Conservation (phyloP, 371 early-diverging fungal species). For the Mortierella sp. region DNA sequence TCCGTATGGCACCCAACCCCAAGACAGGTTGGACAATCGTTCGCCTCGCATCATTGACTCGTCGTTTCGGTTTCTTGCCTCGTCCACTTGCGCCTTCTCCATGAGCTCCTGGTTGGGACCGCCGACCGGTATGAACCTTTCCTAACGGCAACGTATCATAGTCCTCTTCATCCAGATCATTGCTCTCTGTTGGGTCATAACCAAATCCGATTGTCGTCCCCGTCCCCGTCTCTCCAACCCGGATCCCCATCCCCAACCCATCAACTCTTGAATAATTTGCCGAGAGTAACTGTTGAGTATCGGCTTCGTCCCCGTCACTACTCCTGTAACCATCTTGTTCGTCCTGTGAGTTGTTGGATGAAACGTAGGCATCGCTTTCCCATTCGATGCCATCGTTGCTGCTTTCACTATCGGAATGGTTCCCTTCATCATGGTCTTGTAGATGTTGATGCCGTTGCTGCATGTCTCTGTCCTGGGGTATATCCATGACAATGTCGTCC, state of each 20-base stretch:
- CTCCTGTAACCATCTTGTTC: background rate
- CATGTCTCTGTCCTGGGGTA: too few species aligned
- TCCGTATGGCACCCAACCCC: background rate
- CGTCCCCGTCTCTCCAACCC: background rate
- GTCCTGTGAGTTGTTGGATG: background rate
- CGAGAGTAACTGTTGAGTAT: background rate
- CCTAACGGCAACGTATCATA: background rate
- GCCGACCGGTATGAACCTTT: background rate
- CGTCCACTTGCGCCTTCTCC: background rate
- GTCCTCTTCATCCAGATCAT: background rate
- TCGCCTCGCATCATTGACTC: background rate
- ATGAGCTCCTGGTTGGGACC: background rate
- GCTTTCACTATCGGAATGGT: background rate
- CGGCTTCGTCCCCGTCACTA: background rate
- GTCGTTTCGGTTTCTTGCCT: background rate
- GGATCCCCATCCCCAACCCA: background rate
- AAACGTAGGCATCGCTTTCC: background rate
- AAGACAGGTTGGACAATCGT: background rate
- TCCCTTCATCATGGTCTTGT: too few species aligned
- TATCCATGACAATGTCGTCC: too few species aligned
- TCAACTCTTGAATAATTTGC: background rate
- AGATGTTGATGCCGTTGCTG: too few species aligned
- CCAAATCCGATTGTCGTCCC: background rate
- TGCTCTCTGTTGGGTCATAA: background rate
- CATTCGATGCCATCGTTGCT: constrained; percentile 4